Evolutionary conservation across 208 protist species (phyloP).

Genomic region (Leishmania guyanensis): DNA sequence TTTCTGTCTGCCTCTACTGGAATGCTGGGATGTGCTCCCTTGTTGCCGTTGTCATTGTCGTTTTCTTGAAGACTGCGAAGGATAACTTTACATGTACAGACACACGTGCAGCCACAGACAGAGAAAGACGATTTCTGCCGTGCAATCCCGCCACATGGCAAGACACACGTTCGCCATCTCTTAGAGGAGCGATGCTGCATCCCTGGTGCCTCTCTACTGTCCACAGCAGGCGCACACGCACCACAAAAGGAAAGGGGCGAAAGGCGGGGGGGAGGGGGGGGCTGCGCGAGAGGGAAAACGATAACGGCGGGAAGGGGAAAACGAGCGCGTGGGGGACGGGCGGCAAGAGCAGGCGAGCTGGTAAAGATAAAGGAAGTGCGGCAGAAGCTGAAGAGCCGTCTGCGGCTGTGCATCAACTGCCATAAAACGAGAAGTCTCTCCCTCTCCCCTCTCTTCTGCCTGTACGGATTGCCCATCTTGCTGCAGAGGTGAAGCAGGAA

Average conservation of each 20-base stretch:
- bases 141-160: neutral
- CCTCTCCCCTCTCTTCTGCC: neutral
- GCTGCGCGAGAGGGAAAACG: no score
- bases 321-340: neutral
- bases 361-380: neutral
- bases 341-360: neutral
- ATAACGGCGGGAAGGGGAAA: neutral
- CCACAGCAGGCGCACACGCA: neutral
- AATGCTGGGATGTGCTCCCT: neutral
- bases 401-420: no score
- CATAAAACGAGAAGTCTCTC: no score
- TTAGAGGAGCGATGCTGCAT: neutral
- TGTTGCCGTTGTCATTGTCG: neutral
- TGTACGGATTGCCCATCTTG: neutral
- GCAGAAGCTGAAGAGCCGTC: neutral
- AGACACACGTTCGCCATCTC: neutral
- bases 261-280: no score
- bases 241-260: neutral
- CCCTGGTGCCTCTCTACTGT: neutral
- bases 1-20: neutral
- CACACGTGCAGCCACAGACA: neutral
- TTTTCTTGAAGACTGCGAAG: neutral
- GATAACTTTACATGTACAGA: constrained; percentile 4
- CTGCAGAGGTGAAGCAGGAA: neutral
- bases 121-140: neutral